These are phyloP conservation scores for Penicillium simplicissimum DNA, from an alignment of 495 filamentous ascomycete species.

Conservation along the genomic window DNA sequence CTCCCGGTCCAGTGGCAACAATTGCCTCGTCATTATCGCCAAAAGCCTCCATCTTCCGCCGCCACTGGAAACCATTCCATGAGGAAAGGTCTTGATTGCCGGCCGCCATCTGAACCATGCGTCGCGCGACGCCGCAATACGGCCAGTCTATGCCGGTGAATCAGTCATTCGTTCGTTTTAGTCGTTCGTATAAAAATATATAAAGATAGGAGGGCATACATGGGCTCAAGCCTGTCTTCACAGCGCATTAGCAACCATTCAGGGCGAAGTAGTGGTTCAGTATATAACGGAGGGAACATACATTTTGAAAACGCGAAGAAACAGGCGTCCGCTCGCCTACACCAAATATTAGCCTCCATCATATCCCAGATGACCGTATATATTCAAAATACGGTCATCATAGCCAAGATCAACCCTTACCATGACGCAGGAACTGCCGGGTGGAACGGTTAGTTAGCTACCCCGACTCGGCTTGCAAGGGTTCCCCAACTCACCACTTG, in stretches of 20 bases:
- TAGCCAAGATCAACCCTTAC: constrained; percentile 34
- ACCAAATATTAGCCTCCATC: background rate
- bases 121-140: constrained; percentile 78
- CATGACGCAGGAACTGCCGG: constrained; percentile 76
- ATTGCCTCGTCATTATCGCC: constrained; percentile 69
- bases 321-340: constrained; percentile 83
- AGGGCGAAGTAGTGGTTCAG: background rate
- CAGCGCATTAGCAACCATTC: constrained; percentile 25
- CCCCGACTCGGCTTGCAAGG: background rate
- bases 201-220: constrained; percentile 48
- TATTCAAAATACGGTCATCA: background rate
- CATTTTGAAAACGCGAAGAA: constrained; percentile 81
- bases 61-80: constrained; percentile 75
- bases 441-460: constrained; percentile 18
- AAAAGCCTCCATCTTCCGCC: constrained; percentile 77
- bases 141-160: constrained; percentile 67
- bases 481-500: constrained; percentile 63
- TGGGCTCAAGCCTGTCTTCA: constrained; percentile 68
- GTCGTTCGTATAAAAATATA: background rate
- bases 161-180: constrained; percentile 19
- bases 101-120: constrained; percentile 70
- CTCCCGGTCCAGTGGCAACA: constrained; percentile 62
- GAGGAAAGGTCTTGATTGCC: constrained; percentile 53
- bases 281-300: constrained; percentile 30
- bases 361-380: background rate